phyloP scores from a whole-genome alignment of 495 filamentous ascomycete genomes.

The Podospora pseudocomata region DNA sequence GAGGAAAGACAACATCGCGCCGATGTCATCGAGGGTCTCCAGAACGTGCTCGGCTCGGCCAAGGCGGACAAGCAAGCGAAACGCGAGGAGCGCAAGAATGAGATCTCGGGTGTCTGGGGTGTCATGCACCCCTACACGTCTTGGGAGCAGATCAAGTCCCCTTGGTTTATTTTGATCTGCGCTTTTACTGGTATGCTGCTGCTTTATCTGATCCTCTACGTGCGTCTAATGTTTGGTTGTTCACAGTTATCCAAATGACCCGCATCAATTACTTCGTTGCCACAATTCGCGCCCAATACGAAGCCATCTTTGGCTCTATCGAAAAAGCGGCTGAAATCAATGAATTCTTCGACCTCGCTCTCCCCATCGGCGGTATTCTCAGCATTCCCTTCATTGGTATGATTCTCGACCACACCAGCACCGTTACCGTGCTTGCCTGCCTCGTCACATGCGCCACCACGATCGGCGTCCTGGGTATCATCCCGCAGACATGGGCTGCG shows the following conservation, averaged over 20 bases:
- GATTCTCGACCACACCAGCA: conserved; percentile 74
- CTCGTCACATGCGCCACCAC: conserved; percentile 69
- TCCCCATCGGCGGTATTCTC: conserved; percentile 80
- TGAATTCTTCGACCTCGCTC: conserved; percentile 79
- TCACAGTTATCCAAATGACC: conserved; percentile 74
- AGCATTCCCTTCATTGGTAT: conserved; percentile 85
- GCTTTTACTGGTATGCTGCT: conserved; percentile 60
- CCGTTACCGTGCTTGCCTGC: conserved; percentile 65
- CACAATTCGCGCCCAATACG: conserved; percentile 82
- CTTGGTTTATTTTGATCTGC: conserved; percentile 86
- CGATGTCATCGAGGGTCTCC: conserved; percentile 67
- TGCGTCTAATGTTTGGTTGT: not conserved
- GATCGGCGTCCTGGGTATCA: conserved; percentile 76
- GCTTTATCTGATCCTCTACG: not conserved
- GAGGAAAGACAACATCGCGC: conserved; percentile 63
- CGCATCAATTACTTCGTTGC: conserved; percentile 98
- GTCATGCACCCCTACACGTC: conserved; percentile 76
- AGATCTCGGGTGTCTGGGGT: conserved; percentile 77
- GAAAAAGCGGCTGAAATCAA: conserved; percentile 66
- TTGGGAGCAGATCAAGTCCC: conserved; percentile 67
- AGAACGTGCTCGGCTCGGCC: conserved; percentile 63
- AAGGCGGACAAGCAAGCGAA: conserved; percentile 52
- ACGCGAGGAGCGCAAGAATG: conserved; percentile 57
- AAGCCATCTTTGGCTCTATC: conserved; percentile 62
- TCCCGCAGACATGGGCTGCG: conserved; percentile 64